A percentile compares a stretch with the other conserved stretches of the same genome.
Conservation (phyloP, 1,284 basidiomycete genomes). For the Rhodotorula sp. region DNA sequence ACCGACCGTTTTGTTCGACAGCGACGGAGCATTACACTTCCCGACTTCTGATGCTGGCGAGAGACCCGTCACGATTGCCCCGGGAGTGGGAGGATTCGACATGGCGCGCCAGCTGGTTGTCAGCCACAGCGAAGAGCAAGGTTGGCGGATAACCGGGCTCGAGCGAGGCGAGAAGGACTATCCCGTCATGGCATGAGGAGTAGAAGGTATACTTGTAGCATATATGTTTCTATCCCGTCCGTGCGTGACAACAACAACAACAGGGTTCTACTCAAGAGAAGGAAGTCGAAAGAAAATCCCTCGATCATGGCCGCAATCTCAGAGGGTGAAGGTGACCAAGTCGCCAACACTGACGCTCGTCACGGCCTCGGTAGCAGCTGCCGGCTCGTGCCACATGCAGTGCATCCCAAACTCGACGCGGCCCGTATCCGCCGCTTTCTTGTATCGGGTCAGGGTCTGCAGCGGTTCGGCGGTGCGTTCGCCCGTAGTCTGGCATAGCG, state of each 20-base stretch:
- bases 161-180: slow-evolving; percentile 24
- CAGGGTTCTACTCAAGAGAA: too few species aligned
- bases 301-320: too few species aligned
- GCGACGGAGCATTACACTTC: background rate
- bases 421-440: slow-evolving; percentile 13
- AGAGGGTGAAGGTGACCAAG: too few species aligned
- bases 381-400: slow-evolving; percentile 7
- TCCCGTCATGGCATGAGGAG: slow-evolving; percentile 4
- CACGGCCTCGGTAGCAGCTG: background rate
- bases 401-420: slow-evolving; percentile 33
- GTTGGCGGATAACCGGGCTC: slow-evolving; percentile 10
- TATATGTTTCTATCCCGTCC: too few species aligned
- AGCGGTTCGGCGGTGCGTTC: slow-evolving; percentile 23
- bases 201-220: background rate
- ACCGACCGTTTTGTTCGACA: slow-evolving; percentile 13
- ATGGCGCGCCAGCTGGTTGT: slow-evolving; percentile 12
- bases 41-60: background rate
- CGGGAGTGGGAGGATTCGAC: background rate
- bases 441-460: slow-evolving; percentile 16
- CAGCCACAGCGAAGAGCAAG: background rate
- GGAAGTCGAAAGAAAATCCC: too few species aligned
- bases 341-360: background rate
- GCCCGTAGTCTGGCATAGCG: slow-evolving; percentile 11
- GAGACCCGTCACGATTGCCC: background rate
- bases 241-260: too few species aligned